phyloP scores from a whole-genome alignment of 2,329 filamentous ascomycete species.

The Chalaropsis ovoidea region DNA sequence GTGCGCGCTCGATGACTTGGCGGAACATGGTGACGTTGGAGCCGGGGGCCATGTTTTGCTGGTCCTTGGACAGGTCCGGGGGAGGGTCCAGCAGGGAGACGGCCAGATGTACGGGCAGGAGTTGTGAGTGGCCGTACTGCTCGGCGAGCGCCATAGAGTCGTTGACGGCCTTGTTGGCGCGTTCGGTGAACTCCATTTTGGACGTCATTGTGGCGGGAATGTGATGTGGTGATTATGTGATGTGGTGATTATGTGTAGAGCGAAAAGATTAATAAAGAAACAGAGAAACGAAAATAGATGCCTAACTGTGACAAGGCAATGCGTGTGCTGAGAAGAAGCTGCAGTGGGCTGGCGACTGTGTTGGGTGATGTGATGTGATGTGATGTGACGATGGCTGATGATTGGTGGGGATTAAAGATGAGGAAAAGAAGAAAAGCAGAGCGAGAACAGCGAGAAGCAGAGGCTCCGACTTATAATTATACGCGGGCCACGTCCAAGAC shows the following conservation, averaged over 20 bases:
- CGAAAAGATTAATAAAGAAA: slow-evolving; percentile 4
- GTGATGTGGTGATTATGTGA: slow-evolving; percentile 14
- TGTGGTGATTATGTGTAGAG: slow-evolving; percentile 17
- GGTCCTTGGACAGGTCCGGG: slow-evolving; percentile 67
- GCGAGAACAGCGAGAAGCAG: neutral
- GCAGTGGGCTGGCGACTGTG: neutral
- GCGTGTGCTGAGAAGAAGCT: neutral
- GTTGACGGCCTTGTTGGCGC: slow-evolving; percentile 78
- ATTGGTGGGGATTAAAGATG: neutral
- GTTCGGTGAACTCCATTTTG: slow-evolving; percentile 85
- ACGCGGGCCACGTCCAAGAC: neutral
- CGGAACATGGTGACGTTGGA: slow-evolving; percentile 69
- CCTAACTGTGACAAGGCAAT: neutral
- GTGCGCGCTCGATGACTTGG: slow-evolving; percentile 86
- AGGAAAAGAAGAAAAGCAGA: slow-evolving; percentile 13
- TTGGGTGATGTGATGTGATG: neutral
- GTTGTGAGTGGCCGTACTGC: slow-evolving; percentile 83
- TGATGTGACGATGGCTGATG: neutral
- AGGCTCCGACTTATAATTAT: neutral
- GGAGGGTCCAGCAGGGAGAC: slow-evolving; percentile 69
- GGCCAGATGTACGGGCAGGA: slow-evolving; percentile 81
- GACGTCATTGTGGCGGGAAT: slow-evolving; percentile 50
- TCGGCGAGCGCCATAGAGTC: slow-evolving; percentile 81
- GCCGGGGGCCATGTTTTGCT: slow-evolving; percentile 61
- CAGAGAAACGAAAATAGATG: slow-evolving; percentile 9